Percentiles rank a stretch among this genome's conserved stretches.
Evolutionary conservation across 2,329 filamentous ascomycete species (phyloP).

Genomic region (Verticillium albo-atrum): DNA sequence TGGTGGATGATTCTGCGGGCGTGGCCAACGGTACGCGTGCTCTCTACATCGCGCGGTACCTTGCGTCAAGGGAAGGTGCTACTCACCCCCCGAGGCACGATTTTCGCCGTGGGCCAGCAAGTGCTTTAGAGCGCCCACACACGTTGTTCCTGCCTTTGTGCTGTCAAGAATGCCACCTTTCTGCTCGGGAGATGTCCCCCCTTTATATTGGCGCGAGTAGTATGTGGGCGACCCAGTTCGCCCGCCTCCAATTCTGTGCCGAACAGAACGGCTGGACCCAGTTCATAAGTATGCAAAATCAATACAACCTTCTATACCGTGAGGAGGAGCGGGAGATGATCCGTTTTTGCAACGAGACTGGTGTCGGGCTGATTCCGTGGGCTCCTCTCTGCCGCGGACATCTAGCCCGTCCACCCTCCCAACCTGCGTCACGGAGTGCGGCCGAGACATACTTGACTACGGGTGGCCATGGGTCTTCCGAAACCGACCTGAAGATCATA

Average conservation of each 20-base stretch:
- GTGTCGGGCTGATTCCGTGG: slow-evolving; percentile 34
- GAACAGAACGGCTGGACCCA: slow-evolving; percentile 51
- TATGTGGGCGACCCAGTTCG: slow-evolving; percentile 45
- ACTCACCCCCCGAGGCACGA: no score
- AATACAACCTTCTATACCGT: slow-evolving; percentile 49
- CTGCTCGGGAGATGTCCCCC: no score
- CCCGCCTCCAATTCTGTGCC: slow-evolving; percentile 44
- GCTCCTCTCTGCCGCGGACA: slow-evolving; percentile 18
- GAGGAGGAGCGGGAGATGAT: slow-evolving; percentile 50
- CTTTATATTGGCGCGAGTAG: slow-evolving; percentile 47
- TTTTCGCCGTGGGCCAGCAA: no score
- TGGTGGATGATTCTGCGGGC: no score
- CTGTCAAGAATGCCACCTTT: no score
- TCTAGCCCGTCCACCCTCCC: slow-evolving; percentile 20
- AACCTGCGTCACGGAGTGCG: slow-evolving; percentile 16
- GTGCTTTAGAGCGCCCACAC: no score
- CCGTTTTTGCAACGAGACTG: slow-evolving; percentile 35
- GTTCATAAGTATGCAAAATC: slow-evolving; percentile 55
- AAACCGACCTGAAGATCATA: slow-evolving; percentile 26
- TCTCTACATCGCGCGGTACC: no score
- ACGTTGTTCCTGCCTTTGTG: no score
- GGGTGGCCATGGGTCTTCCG: slow-evolving; percentile 23
- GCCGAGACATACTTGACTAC: slow-evolving; percentile 24
- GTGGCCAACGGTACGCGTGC: no score
- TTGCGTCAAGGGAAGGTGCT: no score